phyloP scores from a whole-genome alignment of 257 asterid genomes.

The Catharanthus roseus region DNA sequence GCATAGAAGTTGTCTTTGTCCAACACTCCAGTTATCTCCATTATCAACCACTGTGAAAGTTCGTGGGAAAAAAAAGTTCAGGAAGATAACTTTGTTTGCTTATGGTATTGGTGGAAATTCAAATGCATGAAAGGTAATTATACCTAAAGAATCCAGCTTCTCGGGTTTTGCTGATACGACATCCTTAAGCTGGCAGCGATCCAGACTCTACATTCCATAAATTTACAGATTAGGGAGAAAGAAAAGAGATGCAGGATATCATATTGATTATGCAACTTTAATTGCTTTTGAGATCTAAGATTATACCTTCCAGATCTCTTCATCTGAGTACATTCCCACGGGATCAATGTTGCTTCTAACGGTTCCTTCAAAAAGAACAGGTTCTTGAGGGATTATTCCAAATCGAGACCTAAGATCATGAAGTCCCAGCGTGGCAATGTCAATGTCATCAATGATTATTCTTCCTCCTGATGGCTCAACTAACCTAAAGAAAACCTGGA shows the following conservation, averaged over 20 bases:
- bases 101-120: background rate
- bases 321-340: conserved; percentile 68
- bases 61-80: background rate
- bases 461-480: conserved; percentile 91
- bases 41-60: conserved; percentile 53
- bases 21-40: conserved; percentile 98
- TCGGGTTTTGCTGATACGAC: conserved; percentile 79
- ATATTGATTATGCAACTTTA: too few relatives aligned
- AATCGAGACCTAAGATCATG: conserved; percentile 95
- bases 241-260: background rate
- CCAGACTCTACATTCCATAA: conserved; percentile 54
- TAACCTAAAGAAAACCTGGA: conserved; percentile 88
- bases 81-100: background rate
- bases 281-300: too few relatives aligned
- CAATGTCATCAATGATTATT: conserved; percentile 66
- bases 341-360: conserved; percentile 97
- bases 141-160: conserved; percentile 85
- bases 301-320: conserved; percentile 97
- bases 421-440: conserved; percentile 68
- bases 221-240: background rate
- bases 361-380: conserved; percentile 94
- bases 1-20: conserved; percentile 96
- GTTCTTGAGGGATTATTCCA: conserved; percentile 98
- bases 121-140: background rate
- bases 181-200: conserved; percentile 95